phyloP scores from a whole-genome alignment of 2,329 filamentous ascomycete genomes.

The Cadophora gregata region DNA sequence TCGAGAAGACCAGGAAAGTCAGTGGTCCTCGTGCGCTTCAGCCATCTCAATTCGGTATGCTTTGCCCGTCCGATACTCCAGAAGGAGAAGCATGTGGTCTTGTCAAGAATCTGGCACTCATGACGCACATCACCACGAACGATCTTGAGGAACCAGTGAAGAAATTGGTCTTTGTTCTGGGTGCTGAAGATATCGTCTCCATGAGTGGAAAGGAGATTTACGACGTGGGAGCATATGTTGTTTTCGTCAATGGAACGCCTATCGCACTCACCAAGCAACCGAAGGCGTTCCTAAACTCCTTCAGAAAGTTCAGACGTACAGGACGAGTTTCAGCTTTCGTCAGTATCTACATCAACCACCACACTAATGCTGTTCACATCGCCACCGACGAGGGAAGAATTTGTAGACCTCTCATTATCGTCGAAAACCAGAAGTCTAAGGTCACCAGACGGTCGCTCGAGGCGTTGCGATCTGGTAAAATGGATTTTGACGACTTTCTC shows the following conservation, averaged over 20 bases:
- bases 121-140: conserved; percentile 99
- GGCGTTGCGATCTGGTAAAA: conserved; percentile 80
- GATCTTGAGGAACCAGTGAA: conserved; percentile 91
- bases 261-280: conserved; percentile 86
- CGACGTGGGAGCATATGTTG: conserved; percentile 80
- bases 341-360: conserved; percentile 93
- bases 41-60: conserved; percentile 97
- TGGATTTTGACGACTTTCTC: conserved; percentile 93
- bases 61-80: conserved; percentile 95
- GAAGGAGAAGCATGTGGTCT: conserved; percentile 98
- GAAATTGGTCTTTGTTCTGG: conserved; percentile 84
- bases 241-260: conserved; percentile 95
- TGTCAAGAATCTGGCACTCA: conserved; percentile 96
- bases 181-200: conserved; percentile 80
- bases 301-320: conserved; percentile 85
- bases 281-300: conserved; percentile 83
- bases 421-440: conserved; percentile 84
- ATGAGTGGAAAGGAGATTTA: conserved; percentile 89
- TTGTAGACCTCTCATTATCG: conserved; percentile 93
- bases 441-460: conserved; percentile 80
- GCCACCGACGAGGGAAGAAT: conserved; percentile 97
- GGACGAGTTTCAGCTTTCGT: conserved; percentile 96
- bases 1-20: conserved; percentile 98
- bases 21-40: conserved; percentile 94
- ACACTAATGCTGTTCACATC: conserved; percentile 90